Conservation (phyloP, 495 filamentous ascomycete genomes). For the Cercophora sp. region DNA sequence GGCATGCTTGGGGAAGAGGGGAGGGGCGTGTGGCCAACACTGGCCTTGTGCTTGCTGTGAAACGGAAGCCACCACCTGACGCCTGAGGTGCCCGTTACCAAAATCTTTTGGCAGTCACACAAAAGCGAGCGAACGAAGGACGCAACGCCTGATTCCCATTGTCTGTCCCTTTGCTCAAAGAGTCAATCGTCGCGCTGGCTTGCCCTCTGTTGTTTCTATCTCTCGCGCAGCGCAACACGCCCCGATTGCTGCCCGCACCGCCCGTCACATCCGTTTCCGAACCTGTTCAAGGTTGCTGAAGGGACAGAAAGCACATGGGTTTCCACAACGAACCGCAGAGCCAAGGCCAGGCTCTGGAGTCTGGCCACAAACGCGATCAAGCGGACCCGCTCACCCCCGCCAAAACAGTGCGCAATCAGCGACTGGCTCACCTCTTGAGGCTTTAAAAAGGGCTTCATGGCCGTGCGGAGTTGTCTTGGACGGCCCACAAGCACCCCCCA, state of each 20-base stretch:
- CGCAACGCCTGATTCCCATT: too few relatives aligned
- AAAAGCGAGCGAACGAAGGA: too few relatives aligned
- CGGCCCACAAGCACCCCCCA: too few relatives aligned
- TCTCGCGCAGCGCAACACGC: too few relatives aligned
- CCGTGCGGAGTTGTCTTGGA: slow-evolving; percentile 11
- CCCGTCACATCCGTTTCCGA: too few relatives aligned
- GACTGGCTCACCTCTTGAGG: background rate
- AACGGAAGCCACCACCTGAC: slow-evolving; percentile 13
- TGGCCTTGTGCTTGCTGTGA: background rate
- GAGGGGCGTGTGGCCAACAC: slow-evolving; percentile 12
- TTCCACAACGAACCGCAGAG: background rate
- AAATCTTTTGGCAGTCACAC: too few relatives aligned
- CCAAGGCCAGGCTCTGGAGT: slow-evolving; percentile 8
- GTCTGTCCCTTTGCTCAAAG: too few relatives aligned
- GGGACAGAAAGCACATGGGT: background rate
- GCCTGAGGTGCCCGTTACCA: slow-evolving; percentile 4
- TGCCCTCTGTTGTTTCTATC: too few relatives aligned
- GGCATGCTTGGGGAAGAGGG: background rate
- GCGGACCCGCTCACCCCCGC: slow-evolving; percentile 9
- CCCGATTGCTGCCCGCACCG: too few relatives aligned
- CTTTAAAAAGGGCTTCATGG: slow-evolving; percentile 8
- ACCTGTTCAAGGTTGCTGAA: too few relatives aligned
- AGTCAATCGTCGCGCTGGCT: too few relatives aligned
- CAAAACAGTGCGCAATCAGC: background rate
- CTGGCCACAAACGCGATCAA: slow-evolving; percentile 12